Evolutionary conservation across 106 monocot species (phyloP), one percentile per base, ranked within the genome.

Genomic region (Dendrobium huoshanense): DNA sequence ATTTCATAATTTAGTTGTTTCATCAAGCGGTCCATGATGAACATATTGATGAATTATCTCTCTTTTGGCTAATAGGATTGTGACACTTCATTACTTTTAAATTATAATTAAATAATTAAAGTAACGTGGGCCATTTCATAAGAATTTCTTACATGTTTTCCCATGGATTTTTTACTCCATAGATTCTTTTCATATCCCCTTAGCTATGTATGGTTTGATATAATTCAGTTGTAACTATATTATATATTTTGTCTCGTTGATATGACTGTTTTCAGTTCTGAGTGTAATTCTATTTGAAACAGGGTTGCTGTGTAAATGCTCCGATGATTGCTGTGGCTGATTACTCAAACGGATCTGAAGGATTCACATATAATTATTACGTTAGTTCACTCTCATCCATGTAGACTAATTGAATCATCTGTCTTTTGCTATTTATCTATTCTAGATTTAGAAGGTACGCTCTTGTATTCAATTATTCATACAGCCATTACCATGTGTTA

Each of bases 241-340:
- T 70, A 33, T 29, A 67, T 41, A 43, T 42, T n/a, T 74, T 44
- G 43, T 74, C 19, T 44, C 72, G 13, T 33, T 72, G 4, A 51
- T 51, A 44, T 74, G 74, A 2, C 9, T 43, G 40, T 43, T 74
- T 74, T 74, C 43, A 5, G 8, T n/a, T 74, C 29, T 70, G 70
- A 40, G 11, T 70, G 22, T 76, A 6, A 27, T 49, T 76, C 10
- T 43, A 25, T 20, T 11, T 51, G 4, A 5, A 76, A 76, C 85
- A 98, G 98, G 98, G 98, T 80, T 98, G 89, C 58, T 98, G 92
- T 87, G 98, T 98, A 74, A 98, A 98, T 91, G 98, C 94, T 85
- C 98, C 98, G 41, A 98, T 98, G 98, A 92, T 98, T 56, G 83
- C 92, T 31, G 89, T 98, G 67, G 98, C 98, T 47, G 92, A 98